These are phyloP conservation scores for Plasmodium gaboni DNA, from an alignment of 169 alveolate genomes.

Conservation along the genomic window DNA sequence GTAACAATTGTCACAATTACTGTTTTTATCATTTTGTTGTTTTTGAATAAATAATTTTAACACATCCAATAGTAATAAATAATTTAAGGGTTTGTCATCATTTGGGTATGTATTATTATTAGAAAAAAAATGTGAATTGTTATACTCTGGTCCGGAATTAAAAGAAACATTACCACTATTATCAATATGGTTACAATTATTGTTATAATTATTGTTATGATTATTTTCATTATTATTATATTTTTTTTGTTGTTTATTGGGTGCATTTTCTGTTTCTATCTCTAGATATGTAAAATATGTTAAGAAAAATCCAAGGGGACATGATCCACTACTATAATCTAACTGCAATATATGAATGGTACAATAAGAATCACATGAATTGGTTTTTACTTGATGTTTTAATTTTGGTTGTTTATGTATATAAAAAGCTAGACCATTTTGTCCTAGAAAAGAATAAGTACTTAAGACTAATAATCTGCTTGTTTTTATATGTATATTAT, in stretches of 20 bases:
- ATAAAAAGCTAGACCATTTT: slow-evolving; percentile 44
- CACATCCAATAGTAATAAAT: slow-evolving; percentile 35
- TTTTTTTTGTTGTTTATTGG: background rate
- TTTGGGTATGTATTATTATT: background rate
- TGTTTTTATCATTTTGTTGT: background rate
- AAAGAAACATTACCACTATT: too few relatives aligned
- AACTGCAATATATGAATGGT: slow-evolving; percentile 47
- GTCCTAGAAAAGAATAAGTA: slow-evolving; percentile 53
- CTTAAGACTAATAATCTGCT: slow-evolving; percentile 44
- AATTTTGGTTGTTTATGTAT: slow-evolving; percentile 51
- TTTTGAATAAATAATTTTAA: slow-evolving; percentile 50
- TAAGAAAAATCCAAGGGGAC: slow-evolving; percentile 52
- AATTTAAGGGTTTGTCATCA: slow-evolving; percentile 36
- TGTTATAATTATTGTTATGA: background rate
- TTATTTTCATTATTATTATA: slow-evolving; percentile 4
- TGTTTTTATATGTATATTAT: slow-evolving; percentile 13
- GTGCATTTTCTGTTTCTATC: slow-evolving; percentile 5
- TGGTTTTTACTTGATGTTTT: slow-evolving; percentile 1
- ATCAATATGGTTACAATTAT: background rate
- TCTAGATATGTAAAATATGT: slow-evolving; percentile 62
- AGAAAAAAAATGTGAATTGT: too few relatives aligned
- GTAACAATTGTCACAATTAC: background rate
- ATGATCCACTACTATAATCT: slow-evolving; percentile 64
- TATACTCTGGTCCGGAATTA: too few relatives aligned
- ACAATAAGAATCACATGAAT: background rate